These are phyloP conservation scores for Yamadazyma blattariae DNA, from an alignment of 1,139 yeast species.

Conservation along the genomic window DNA sequence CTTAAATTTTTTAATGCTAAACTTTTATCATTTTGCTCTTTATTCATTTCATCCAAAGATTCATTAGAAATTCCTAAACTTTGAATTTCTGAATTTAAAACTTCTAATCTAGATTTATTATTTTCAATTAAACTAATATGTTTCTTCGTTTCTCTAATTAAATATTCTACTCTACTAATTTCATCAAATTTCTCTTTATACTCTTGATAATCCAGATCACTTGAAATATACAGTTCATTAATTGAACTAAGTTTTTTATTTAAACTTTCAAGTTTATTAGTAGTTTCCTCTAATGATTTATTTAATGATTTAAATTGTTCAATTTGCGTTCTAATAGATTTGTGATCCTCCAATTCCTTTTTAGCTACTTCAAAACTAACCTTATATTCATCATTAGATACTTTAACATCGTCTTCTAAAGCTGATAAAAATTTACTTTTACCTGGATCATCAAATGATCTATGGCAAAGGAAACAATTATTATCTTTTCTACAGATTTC, in stretches of 20 bases:
- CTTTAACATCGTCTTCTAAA: conserved; percentile 35
- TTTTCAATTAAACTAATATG: conserved; percentile 13
- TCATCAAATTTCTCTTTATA: conserved; percentile 11
- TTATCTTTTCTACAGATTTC: conserved; percentile 54
- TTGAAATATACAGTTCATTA: conserved; percentile 2
- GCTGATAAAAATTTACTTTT: conserved; percentile 29
- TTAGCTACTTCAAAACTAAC: conserved; percentile 30
- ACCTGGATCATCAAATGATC: conserved; percentile 51
- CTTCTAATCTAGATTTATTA: conserved; percentile 10
- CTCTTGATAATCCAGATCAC: conserved; percentile 10
- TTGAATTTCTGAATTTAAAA: conserved; percentile 23
- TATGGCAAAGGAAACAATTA: conserved; percentile 63
- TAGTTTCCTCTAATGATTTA: conserved; percentile 9
- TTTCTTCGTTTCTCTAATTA: conserved; percentile 14
- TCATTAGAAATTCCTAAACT: conserved; percentile 43
- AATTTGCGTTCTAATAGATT: conserved; percentile 27
- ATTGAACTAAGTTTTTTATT: conserved; percentile 5
- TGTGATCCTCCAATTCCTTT: conserved; percentile 25
- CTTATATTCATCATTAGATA: conserved; percentile 32
- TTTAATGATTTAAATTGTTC: conserved; percentile 23
- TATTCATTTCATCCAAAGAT: conserved; percentile 34
- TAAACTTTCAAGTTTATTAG: conserved; percentile 6
- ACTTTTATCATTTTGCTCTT: conserved; percentile 40
- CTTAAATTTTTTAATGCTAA: conserved; percentile 46
- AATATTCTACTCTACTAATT: conserved; percentile 9